Percentiles rank a stretch among this genome's conserved stretches.
Conservation (phyloP, 306 rosid species). For the Pachyrhizus erosus region DNA sequence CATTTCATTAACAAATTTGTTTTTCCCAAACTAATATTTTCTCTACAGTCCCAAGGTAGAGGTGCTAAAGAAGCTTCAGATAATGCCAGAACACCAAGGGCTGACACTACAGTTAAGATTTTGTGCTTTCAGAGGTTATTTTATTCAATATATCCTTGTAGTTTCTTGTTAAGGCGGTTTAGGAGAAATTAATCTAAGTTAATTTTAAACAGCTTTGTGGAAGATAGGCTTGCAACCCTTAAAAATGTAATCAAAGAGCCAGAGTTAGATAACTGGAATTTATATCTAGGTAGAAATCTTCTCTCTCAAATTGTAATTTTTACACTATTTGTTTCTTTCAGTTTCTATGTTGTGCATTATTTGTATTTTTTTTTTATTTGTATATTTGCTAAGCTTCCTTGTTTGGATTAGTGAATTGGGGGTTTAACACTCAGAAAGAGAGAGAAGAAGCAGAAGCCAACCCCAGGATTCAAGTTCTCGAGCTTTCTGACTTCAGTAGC, state of each 20-base stretch:
- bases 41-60: slow-evolving; percentile 78
- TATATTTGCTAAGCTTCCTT: slow-evolving; percentile 32
- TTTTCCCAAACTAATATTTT: background rate
- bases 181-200: slow-evolving; percentile 32
- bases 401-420: slow-evolving; percentile 70
- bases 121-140: slow-evolving; percentile 21
- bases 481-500: slow-evolving; percentile 69
- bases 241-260: slow-evolving; percentile 90
- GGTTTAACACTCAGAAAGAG: slow-evolving; percentile 86
- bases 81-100: slow-evolving; percentile 81
- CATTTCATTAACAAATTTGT: slow-evolving; percentile 21
- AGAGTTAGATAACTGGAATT: slow-evolving; percentile 80
- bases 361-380: background rate
- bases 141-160: background rate
- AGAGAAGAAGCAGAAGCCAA: slow-evolving; percentile 79
- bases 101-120: slow-evolving; percentile 79
- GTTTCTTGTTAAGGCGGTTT: slow-evolving; percentile 6
- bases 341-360: slow-evolving; percentile 8
- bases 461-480: slow-evolving; percentile 69
- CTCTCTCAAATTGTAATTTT: background rate
- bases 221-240: slow-evolving; percentile 81
- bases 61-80: slow-evolving; percentile 84
- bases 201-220: slow-evolving; percentile 73
- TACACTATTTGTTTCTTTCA: background rate
- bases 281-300: slow-evolving; percentile 71